phyloP scores from a whole-genome alignment of 2,329 filamentous ascomycete species.

The Pseudopithomyces maydicus region DNA sequence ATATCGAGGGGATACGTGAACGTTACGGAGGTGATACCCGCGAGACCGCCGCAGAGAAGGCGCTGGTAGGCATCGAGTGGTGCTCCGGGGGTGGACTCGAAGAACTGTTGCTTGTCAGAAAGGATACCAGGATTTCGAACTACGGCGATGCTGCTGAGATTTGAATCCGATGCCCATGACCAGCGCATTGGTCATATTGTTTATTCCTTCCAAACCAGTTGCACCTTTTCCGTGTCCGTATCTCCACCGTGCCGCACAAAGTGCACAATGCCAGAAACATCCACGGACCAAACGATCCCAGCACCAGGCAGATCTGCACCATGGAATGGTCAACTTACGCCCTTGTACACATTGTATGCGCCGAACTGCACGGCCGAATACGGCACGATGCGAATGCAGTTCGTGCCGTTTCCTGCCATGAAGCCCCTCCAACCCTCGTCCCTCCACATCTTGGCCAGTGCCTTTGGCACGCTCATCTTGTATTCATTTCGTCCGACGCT shows the following conservation, averaged over 20 bases:
- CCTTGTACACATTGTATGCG: conserved; percentile 96
- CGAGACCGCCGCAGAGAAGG: conserved; percentile 86
- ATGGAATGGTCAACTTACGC: conserved; percentile 60
- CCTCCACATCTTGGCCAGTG: conserved; percentile 90
- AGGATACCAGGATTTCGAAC: background rate
- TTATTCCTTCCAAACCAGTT: too few species aligned
- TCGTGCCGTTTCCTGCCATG: conserved; percentile 97
- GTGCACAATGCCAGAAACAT: background rate
- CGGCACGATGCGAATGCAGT: conserved; percentile 96
- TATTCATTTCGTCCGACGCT: conserved; percentile 90
- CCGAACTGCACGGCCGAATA: conserved; percentile 99
- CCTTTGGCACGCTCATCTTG: conserved; percentile 87
- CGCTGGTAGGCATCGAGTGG: conserved; percentile 76
- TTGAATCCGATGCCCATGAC: too few species aligned
- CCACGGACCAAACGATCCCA: background rate
- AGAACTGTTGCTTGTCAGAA: conserved; percentile 60
- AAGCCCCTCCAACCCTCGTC: conserved; percentile 98
- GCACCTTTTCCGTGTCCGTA: background rate
- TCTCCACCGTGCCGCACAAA: background rate
- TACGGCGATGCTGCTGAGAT: too few species aligned
- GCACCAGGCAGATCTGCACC: background rate
- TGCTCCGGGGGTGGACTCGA: conserved; percentile 75
- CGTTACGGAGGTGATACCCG: conserved; percentile 93
- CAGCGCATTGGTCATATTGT: too few species aligned
- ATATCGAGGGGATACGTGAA: conserved; percentile 97